phyloP scores from a whole-genome alignment of 306 rosid species.

The Astragalus glycyphyllos region DNA sequence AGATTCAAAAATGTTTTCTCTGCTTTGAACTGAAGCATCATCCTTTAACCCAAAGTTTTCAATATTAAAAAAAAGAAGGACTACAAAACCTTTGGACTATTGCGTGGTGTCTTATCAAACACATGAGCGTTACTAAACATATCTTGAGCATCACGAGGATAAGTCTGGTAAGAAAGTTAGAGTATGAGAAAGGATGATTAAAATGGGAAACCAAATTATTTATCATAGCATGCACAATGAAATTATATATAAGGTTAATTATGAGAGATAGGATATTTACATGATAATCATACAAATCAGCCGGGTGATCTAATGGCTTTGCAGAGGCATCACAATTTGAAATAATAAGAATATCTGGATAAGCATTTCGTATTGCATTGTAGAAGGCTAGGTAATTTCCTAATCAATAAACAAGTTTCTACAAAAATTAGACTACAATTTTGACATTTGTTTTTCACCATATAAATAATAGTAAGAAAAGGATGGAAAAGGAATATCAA shows the following conservation, averaged over 20 bases:
- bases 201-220: not conserved
- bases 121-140: conserved; percentile 59
- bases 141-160: conserved; percentile 44
- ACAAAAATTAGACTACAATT: not conserved
- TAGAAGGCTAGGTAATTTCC: conserved; percentile 79
- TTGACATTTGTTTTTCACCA: not conserved
- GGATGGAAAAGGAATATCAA: not conserved
- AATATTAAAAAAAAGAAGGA: not conserved
- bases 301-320: conserved; percentile 70
- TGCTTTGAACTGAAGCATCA: no score
- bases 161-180: conserved; percentile 54
- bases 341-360: conserved; percentile 76
- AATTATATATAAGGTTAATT: not conserved
- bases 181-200: conserved; percentile 32
- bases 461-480: not conserved
- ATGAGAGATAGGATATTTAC: conserved; percentile 52
- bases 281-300: conserved; percentile 83
- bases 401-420: conserved; percentile 33
- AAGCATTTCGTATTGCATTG: conserved; percentile 57
- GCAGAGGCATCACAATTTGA: conserved; percentile 86
- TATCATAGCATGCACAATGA: conserved; percentile 1
- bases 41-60: no score
- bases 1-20: no score
- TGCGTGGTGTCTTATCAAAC: conserved; percentile 66
- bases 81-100: conserved; percentile 45